Conservation (phyloP, 1,284 basidiomycete species). For the Mycena sp. region DNA sequence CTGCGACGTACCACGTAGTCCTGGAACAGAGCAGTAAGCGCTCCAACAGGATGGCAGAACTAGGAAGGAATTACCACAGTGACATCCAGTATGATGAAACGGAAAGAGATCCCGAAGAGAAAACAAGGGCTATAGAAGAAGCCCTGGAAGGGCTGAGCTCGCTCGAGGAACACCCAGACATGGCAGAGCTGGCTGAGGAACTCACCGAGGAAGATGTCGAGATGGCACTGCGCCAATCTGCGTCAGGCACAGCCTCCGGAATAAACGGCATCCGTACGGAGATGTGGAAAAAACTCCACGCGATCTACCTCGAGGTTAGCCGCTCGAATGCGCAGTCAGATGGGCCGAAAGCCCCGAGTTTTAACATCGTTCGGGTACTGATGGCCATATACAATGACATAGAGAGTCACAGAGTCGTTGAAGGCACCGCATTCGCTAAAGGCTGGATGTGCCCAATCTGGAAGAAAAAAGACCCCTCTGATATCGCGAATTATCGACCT, state of each 20-base stretch:
- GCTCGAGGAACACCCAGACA: neutral
- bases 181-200: neutral
- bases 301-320: neutral
- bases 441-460: too few species aligned
- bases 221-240: neutral
- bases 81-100: constrained; percentile 9
- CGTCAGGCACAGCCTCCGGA: neutral
- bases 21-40: neutral
- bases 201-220: neutral
- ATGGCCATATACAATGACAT: neutral
- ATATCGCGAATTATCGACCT: constrained; percentile 42
- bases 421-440: too few species aligned
- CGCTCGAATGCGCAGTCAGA: neutral
- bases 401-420: too few species aligned
- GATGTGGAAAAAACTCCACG: constrained; percentile 7
- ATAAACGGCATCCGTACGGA: too few species aligned
- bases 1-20: neutral
- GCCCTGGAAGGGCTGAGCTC: neutral
- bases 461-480: neutral
- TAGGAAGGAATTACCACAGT: constrained; percentile 1
- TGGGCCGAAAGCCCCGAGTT: neutral
- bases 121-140: neutral
- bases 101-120: too few species aligned
- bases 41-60: constrained; percentile 5
- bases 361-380: constrained; percentile 2